Percentiles rank a stretch among this genome's conserved stretches.
phyloP scores from a whole-genome alignment of 768 basidiomycete genomes.

The Suillus ampliporus region DNA sequence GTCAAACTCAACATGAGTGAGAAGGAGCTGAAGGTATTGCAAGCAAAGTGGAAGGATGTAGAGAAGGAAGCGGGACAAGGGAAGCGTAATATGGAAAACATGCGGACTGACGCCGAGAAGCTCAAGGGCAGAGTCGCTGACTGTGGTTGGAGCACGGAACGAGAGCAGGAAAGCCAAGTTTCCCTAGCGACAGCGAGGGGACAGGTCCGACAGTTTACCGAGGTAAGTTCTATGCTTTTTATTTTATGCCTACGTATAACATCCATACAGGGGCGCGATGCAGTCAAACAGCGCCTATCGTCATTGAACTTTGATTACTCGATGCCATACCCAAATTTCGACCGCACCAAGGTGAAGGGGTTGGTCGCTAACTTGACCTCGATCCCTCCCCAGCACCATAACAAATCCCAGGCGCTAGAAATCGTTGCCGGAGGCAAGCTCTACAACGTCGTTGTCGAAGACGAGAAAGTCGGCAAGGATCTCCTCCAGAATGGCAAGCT shows the following conservation, averaged over 20 bases:
- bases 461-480: constrained; percentile 87
- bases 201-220: constrained; percentile 59
- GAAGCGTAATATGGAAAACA: constrained; percentile 65
- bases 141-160: constrained; percentile 79
- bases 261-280: constrained; percentile 63
- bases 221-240: constrained; percentile 50
- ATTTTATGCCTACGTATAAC: constrained; percentile 15
- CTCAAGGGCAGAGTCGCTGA: constrained; percentile 56
- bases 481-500: constrained; percentile 79
- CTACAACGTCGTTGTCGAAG: constrained; percentile 93
- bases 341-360: constrained; percentile 87
- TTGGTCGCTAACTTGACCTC: constrained; percentile 89
- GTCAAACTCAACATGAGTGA: constrained; percentile 77
- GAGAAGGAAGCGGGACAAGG: constrained; percentile 85
- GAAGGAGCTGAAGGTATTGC: constrained; percentile 79
- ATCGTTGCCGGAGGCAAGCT: constrained; percentile 89
- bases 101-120: constrained; percentile 62
- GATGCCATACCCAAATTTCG: constrained; percentile 78
- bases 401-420: constrained; percentile 90
- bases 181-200: constrained; percentile 57
- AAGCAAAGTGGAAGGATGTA: constrained; percentile 80
- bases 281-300: constrained; percentile 66
- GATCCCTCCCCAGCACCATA: constrained; percentile 69
- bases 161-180: constrained; percentile 63
- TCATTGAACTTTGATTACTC: constrained; percentile 85